Evolutionary conservation across 768 basidiomycete species (phyloP), one percentile per base, ranked within the genome.

Genomic region (Phanerodontia chrysosporium): DNA sequence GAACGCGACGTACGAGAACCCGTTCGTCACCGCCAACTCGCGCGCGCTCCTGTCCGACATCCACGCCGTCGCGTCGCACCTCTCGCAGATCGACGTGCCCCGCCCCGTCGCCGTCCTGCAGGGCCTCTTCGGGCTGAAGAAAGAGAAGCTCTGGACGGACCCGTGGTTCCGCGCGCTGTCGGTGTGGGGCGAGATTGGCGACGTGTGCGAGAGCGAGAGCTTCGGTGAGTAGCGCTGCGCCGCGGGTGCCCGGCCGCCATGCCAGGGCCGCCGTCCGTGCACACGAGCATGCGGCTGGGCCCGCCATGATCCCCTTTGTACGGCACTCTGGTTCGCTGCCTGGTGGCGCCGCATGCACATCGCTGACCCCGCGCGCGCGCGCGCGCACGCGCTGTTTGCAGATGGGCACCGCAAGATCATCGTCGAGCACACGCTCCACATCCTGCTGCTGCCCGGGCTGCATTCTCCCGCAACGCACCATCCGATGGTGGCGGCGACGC

Each of bases 1-100:
- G 21, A 83, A 81, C 68, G 90, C 90, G 61, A 79, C 86, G 65
- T 92, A 92, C 66, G 89, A 92, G 74, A 92, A 92, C 65, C 90
- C 90, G 2, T 70, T 88, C 62, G 68, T 92, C 42, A 90, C 89
- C 32, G 87, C 89, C 35, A 87, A 84, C 6, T 88, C 89, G 36
- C 83, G 87, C 52, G 78, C 81, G 44, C 76, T 89, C 51, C 89
- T 92, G 60, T 77, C 84, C 52, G 88, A 91, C 65, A 85, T 92
- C 21, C 82, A 88, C 64, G 70, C 77, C 27, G 75, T 90, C 49
- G 82, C 86, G 8, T 80, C 78, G 24, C 82, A 83, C 35, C 72
- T 88, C 42, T 82, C 83, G 58, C 72, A 78, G 5, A 69, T 92
- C 29, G 83, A 90, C 67, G 75, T 89, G 22, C 88, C 90, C n/a